Percentiles rank a stretch among this genome's conserved stretches.
phyloP scores from a whole-genome alignment of 2,329 filamentous ascomycete genomes.

The Diaporthe sp. region DNA sequence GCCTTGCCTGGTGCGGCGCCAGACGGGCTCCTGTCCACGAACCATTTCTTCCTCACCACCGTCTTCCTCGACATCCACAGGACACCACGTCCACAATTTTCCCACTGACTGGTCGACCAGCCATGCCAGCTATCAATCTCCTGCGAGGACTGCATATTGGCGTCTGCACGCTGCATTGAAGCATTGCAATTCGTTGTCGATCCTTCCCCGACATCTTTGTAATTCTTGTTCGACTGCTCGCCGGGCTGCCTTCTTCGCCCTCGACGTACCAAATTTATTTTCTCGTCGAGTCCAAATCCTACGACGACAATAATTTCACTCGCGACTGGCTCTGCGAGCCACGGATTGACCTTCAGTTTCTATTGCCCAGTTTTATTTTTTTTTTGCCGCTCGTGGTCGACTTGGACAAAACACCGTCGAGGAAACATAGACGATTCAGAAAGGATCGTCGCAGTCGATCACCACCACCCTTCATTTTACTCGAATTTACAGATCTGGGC shows the following conservation, averaged over 20 bases:
- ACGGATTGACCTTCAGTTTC: constrained; percentile 3
- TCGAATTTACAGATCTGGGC: constrained; percentile 20
- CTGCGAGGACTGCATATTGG: constrained; percentile 27
- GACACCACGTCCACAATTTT: constrained; percentile 24
- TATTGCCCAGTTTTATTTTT: background rate
- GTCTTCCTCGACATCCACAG: constrained; percentile 36
- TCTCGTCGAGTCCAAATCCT: constrained; percentile 1
- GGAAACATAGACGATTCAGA: constrained; percentile 7
- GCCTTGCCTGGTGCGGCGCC: constrained; percentile 28
- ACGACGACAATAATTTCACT: constrained; percentile 16
- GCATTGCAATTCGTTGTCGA: constrained; percentile 29
- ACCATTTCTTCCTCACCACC: constrained; percentile 38
- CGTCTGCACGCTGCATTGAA: constrained; percentile 7
- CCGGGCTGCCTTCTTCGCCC: constrained; percentile 23
- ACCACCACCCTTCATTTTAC: constrained; percentile 37
- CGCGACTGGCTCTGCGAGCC: constrained; percentile 39
- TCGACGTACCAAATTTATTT: constrained; percentile 4
- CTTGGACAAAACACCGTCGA: background rate
- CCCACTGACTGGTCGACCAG: constrained; percentile 25
- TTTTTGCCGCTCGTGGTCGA: background rate
- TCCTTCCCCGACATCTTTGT: constrained; percentile 14
- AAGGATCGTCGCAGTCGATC: constrained; percentile 32
- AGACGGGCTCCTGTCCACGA: constrained; percentile 32
- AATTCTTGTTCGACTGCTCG: background rate
- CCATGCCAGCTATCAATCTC: constrained; percentile 36